A percentile compares a stretch with the other conserved stretches of the same genome.
Conservation (phyloP, 768 basidiomycete species). For the Rickenella mellea region DNA sequence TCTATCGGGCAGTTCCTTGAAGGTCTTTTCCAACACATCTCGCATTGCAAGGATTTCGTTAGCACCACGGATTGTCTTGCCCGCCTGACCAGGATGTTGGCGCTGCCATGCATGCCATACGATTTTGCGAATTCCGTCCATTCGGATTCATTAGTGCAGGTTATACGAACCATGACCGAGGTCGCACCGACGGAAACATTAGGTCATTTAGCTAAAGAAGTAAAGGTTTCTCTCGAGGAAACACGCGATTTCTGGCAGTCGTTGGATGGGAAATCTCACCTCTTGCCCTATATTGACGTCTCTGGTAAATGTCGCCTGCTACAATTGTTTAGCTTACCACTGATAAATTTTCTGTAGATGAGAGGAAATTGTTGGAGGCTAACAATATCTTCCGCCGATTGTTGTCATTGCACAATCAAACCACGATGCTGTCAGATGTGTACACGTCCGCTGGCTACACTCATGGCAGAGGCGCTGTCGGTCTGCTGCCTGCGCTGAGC, state of each 20-base stretch:
- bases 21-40: conserved; percentile 86
- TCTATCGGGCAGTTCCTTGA: conserved; percentile 65
- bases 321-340: background rate
- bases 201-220: conserved; percentile 56
- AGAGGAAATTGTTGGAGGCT: conserved; percentile 33
- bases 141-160: conserved; percentile 81
- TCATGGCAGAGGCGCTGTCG: conserved; percentile 67
- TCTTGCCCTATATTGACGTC: conserved; percentile 55
- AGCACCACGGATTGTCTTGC: conserved; percentile 62
- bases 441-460: conserved; percentile 77
- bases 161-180: conserved; percentile 84
- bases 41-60: conserved; percentile 88
- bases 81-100: conserved; percentile 66
- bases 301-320: conserved; percentile 24
- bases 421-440: conserved; percentile 79
- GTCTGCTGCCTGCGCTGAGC: conserved; percentile 69
- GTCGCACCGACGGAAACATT: conserved; percentile 73
- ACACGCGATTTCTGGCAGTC: conserved; percentile 66
- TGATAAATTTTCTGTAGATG: conserved; percentile 22
- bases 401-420: conserved; percentile 66
- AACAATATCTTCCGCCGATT: conserved; percentile 65
- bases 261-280: conserved; percentile 44
- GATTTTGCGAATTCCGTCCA: conserved; percentile 80
- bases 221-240: conserved; percentile 57
- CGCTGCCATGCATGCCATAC: conserved; percentile 80